A percentile compares a stretch with the other conserved stretches of the same genome.
phyloP scores from a whole-genome alignment of 805 yeast genomes.

The Starmerella riodocensis region DNA sequence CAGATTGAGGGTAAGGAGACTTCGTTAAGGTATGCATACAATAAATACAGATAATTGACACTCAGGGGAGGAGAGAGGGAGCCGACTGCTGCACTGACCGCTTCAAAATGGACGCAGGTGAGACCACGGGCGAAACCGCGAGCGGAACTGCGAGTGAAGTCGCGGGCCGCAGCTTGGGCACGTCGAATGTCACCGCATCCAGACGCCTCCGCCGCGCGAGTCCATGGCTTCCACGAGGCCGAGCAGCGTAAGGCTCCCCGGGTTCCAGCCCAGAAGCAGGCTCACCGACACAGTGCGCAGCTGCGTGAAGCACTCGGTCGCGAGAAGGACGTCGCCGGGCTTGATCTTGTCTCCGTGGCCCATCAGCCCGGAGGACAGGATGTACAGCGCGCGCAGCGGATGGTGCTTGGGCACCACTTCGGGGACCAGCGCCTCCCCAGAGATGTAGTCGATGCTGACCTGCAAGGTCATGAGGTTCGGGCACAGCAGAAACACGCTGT shows the following conservation, averaged over 20 bases:
- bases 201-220: constrained; percentile 53
- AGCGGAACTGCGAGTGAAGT: too few species aligned
- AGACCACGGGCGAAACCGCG: too few species aligned
- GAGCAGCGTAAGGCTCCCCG: constrained; percentile 41
- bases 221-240: constrained; percentile 59
- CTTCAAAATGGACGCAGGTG: too few species aligned
- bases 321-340: constrained; percentile 80
- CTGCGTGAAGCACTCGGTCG: constrained; percentile 65
- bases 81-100: too few species aligned
- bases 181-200: constrained; percentile 15
- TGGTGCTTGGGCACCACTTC: constrained; percentile 27
- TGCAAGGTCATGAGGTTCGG: constrained; percentile 54
- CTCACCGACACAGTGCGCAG: constrained; percentile 55
- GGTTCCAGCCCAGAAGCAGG: constrained; percentile 69
- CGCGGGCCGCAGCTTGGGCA: too few species aligned
- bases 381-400: constrained; percentile 48
- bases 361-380: constrained; percentile 70
- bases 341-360: constrained; percentile 75
- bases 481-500: constrained; percentile 59
- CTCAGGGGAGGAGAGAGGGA: too few species aligned
- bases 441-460: constrained; percentile 67
- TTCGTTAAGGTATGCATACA: too few species aligned
- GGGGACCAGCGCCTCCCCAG: constrained; percentile 33
- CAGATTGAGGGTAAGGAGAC: too few species aligned
- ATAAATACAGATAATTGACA: too few species aligned